These are phyloP conservation scores for Komagataea norvegica DNA, from an alignment of 1,139 yeast genomes.

Conservation along the genomic window DNA sequence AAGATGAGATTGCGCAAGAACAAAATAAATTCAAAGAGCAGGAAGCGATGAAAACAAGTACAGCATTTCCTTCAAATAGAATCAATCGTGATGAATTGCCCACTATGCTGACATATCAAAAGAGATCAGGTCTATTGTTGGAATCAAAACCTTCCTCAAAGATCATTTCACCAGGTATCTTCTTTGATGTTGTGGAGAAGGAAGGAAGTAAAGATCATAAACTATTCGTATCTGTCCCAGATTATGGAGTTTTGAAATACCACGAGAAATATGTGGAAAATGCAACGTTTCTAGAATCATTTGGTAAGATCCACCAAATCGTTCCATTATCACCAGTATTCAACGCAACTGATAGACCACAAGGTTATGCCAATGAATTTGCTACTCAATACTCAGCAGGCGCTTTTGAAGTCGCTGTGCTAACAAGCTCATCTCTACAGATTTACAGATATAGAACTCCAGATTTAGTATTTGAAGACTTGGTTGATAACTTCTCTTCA, in stretches of 20 bases:
- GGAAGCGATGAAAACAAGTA: conserved; percentile 28
- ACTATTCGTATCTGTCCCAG: conserved; percentile 74
- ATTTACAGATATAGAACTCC: conserved; percentile 77
- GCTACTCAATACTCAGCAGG: conserved; percentile 75
- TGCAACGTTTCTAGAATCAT: conserved; percentile 66
- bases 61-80: conserved; percentile 23
- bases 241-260: conserved; percentile 75
- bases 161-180: conserved; percentile 80
- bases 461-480: conserved; percentile 65
- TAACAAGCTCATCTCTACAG: conserved; percentile 76
- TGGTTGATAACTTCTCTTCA: conserved; percentile 54
- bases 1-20: conserved; percentile 46
- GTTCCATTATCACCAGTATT: conserved; percentile 64
- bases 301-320: conserved; percentile 68
- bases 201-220: conserved; percentile 30
- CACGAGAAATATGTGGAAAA: conserved; percentile 72
- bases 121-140: conserved; percentile 37
- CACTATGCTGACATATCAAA: conserved; percentile 34
- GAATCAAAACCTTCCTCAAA: conserved; percentile 41
- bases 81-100: conserved; percentile 20
- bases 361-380: conserved; percentile 76
- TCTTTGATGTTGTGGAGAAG: conserved; percentile 46
- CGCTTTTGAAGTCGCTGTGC: conserved; percentile 67
- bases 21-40: conserved; percentile 38
- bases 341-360: conserved; percentile 67